A percentile compares a stretch with the other conserved stretches of the same genome.
Evolutionary conservation across 2,329 filamentous ascomycete species (phyloP).

Genomic region (Stagonosporopsis chrysanthemi): DNA sequence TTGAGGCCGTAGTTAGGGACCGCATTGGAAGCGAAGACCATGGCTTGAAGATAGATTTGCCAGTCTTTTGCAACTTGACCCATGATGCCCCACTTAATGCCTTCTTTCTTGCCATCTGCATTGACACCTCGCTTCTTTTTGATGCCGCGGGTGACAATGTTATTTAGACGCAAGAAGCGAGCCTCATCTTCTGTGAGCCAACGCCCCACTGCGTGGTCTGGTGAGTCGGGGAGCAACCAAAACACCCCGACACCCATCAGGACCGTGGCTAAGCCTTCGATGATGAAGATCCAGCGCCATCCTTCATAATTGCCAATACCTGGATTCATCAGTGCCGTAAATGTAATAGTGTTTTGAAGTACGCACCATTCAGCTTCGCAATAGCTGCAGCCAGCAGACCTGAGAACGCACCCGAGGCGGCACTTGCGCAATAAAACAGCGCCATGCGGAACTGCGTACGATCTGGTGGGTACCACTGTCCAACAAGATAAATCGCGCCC

Average conservation of each 20-base stretch:
- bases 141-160: constrained; percentile 26
- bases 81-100: constrained; percentile 25
- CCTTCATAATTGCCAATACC: constrained; percentile 49
- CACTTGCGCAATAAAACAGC: constrained; percentile 64
- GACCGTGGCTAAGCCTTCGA: constrained; percentile 23
- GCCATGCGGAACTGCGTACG: constrained; percentile 63
- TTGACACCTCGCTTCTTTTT: constrained; percentile 19
- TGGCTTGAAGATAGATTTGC: constrained; percentile 56
- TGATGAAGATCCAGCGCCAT: constrained; percentile 38
- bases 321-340: neutral
- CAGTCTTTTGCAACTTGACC: constrained; percentile 56
- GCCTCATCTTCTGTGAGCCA: constrained; percentile 38
- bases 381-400: constrained; percentile 63
- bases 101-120: constrained; percentile 25
- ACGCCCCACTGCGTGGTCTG: constrained; percentile 25
- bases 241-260: constrained; percentile 21
- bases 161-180: constrained; percentile 18
- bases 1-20: constrained; percentile 49
- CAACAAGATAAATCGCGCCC: constrained; percentile 57
- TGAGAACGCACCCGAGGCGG: constrained; percentile 64
- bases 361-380: constrained; percentile 61
- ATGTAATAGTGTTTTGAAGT: accelerated
- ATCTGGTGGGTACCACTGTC: constrained; percentile 65
- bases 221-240: constrained; percentile 26
- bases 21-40: constrained; percentile 46